Base-by-base conservation (phyloP, 306 rosid species). In the Lathyrus aphaca region DNA sequence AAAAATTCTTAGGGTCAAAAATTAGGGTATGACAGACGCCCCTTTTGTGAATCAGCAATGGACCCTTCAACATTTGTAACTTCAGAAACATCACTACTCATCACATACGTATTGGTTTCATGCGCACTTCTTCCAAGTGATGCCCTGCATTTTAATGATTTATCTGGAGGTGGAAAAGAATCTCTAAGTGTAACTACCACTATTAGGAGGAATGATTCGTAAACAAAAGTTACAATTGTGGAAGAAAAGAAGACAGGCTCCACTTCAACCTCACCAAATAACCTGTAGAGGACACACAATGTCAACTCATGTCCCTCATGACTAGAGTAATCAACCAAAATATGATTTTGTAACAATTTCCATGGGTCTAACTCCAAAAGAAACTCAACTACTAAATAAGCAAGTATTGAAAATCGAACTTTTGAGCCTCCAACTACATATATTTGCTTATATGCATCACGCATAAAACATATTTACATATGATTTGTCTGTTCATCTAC, bases 231-330 rank as follows among this genome's bases (percentile, higher is more conserved):
- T 72, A 97, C 96, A 55, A 88, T 86, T 56, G 95, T 84, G n/a
- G 96, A 94, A 68, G 97, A 88, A 84, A 94, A 90, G 86, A 94
- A 94, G 75, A 90, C 95, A 13, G 79, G 67, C 68, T 90, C 96
- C 82, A 74, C 98, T 85, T 88, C 97, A 72, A 94, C 96, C 83
- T 85, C 98, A 58, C 98, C 97, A 79, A 83, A 94, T 77, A 94
- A 90, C 87, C 96, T 88, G 86, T 94, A 88, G 77, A 94, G 97
- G 89, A 90, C 96, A 80, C 86, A 88, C 88, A 94, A 83, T 61
- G 97, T 94, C 97, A 94, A 88, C 96, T 94, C 97, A 21, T 90
- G 96, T 75, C 98, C 98, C 97, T 90, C 92, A 45, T 85, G 89
- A 73, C 88, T 79, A 42, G 69, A 72, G 77, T 94, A 90, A 83